A percentile compares a stretch with the other conserved stretches of the same genome.
Conservation (phyloP, 345 rosid genomes). For the Moringa oleifera region DNA sequence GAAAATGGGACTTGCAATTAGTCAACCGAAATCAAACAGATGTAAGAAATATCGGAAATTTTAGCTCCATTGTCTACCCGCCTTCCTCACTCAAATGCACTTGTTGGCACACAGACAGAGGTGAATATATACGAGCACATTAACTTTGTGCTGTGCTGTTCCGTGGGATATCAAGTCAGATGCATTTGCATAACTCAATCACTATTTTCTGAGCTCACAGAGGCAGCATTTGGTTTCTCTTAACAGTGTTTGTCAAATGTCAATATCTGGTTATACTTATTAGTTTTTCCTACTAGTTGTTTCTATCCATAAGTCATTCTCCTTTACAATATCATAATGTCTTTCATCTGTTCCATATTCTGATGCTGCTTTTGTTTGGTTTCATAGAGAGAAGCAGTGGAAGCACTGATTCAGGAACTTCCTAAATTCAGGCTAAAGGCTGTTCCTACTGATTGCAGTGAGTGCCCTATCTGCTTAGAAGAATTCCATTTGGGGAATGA, state of each 20-base stretch:
- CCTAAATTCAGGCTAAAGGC: constrained; percentile 94
- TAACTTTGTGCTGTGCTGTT: neutral
- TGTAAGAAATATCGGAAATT: neutral
- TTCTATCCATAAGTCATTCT: neutral
- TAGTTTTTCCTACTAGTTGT: neutral
- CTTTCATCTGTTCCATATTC: no score
- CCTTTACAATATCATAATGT: neutral
- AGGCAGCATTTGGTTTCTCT: neutral
- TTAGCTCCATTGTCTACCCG: neutral
- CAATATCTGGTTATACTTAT: no score
- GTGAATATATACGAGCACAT: neutral
- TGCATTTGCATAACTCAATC: neutral
- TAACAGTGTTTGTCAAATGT: no score
- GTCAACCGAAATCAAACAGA: neutral
- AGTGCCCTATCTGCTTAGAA: constrained; percentile 98
- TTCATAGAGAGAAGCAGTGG: constrained; percentile 86
- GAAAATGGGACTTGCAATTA: neutral
- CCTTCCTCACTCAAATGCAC: no score
- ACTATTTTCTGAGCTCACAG: neutral
- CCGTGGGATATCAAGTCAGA: neutral
- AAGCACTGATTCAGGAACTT: constrained; percentile 94
- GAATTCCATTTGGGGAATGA: constrained; percentile 88
- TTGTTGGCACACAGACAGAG: neutral
- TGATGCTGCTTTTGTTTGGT: neutral
- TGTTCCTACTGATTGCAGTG: constrained; percentile 95